Base-by-base conservation (phyloP, 2,329 filamentous ascomycete genomes). In the Neonectria magnoliae region DNA sequence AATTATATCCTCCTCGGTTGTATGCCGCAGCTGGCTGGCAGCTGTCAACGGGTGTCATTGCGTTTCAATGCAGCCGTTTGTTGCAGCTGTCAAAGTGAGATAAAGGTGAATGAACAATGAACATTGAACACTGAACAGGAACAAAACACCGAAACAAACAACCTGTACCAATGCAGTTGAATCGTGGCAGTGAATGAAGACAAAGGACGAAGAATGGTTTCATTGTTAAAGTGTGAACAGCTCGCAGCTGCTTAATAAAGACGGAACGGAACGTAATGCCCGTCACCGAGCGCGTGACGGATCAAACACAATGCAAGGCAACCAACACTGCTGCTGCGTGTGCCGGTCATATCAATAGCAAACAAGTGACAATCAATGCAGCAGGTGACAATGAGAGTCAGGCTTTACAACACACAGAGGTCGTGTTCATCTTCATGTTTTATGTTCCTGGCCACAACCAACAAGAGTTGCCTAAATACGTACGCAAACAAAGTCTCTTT, bases 401-500 rank as follows among this genome's bases (percentile, higher is more conserved):
- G 14, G 33, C 27, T 16, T 54, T 41, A 36, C 7, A 42, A 13
- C 58, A 22, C 27, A 53, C 29, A 33, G 33, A 11, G 25, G n/a
- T 53, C 20, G 44, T 41, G 27, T 10, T 57, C 33, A 57, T 69
- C 55, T 60, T 53, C 22, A 45, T 33, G 18, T 10, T 10, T 57
- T 20, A 57, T 69, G 57, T 60, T 64, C 36, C 53, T 57, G 51
- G 45, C 20, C 27, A 22, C 25, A 41, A 25, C 51, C 44, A 62
- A 57, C 67, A 62, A 57, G 57, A 50, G 45, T 47, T 54, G 45
- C 41, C 27, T 25, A 57, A 62, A 52, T 50, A 33, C 38, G 54
- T 58, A 38, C 60, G 58, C 61, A 71, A 70, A 51, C 61, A 55
- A 72, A 68, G 65, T 71, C 9, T 10, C 72, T 73, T 29, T 10